Percentiles rank a stretch among this genome's conserved stretches.
These are phyloP conservation scores for Kappamyces sp. DNA, from an alignment of 192 early-diverging fungal genomes.

Conservation along the genomic window DNA sequence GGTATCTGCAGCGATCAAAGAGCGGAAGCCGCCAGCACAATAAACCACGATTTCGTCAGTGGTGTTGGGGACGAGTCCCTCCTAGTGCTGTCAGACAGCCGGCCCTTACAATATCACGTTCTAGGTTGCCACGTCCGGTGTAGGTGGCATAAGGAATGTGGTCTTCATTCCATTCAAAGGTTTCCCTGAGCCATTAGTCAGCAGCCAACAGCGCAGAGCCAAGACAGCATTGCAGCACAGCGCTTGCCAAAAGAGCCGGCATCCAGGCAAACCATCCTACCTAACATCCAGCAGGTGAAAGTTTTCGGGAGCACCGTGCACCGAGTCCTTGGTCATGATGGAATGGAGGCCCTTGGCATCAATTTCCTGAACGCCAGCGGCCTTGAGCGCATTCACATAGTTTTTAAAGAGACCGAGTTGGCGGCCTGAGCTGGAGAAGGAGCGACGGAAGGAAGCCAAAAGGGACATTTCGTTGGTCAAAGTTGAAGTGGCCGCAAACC, in stretches of 20 bases:
- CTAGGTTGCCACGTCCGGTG: constrained; percentile 43
- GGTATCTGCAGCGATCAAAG: constrained; percentile 41
- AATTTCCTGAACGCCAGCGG: constrained; percentile 32
- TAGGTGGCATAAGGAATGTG: constrained; percentile 46
- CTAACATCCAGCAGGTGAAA: constrained; percentile 44
- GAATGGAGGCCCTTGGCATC: constrained; percentile 20
- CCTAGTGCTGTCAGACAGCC: constrained; percentile 22
- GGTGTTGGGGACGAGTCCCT: constrained; percentile 38
- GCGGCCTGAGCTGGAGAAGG: constrained; percentile 3
- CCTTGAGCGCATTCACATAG: constrained; percentile 21
- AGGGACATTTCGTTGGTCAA: too few relatives aligned
- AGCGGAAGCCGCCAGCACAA: constrained; percentile 45
- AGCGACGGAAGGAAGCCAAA: not conserved
- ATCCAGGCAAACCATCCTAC: constrained; percentile 16
- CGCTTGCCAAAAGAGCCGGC: not conserved
- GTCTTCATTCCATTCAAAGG: constrained; percentile 48
- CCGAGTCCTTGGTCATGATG: constrained; percentile 20
- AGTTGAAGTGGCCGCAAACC: too few relatives aligned
- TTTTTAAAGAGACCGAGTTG: constrained; percentile 28
- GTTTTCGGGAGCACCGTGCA: constrained; percentile 17
- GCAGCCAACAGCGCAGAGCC: not conserved
- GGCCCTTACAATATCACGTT: constrained; percentile 45
- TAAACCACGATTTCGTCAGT: constrained; percentile 48
- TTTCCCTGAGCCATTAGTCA: constrained; percentile 29
- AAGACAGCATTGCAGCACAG: not conserved